Conservation (phyloP, 331 rosid genomes). For the Acacia pycnantha region DNA sequence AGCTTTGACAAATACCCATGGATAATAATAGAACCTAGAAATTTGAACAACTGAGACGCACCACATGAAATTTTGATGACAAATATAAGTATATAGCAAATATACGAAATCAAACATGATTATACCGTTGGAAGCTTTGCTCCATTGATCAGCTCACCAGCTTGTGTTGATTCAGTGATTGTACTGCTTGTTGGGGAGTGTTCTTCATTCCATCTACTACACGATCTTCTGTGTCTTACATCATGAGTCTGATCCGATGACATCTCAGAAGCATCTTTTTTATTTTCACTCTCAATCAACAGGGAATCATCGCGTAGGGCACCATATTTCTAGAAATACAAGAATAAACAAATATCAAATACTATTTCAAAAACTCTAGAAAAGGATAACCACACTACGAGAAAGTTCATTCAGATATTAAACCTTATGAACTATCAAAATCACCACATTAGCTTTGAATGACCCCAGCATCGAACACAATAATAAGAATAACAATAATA, state of each 20-base stretch:
- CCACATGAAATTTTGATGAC: conserved; percentile 27
- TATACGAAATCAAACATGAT: conserved; percentile 21
- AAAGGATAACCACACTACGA: conserved; percentile 22
- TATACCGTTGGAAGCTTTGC: conserved; percentile 50
- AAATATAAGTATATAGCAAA: conserved; percentile 11
- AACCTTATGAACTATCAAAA: conserved; percentile 1
- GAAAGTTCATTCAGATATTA: conserved; percentile 1
- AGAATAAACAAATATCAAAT: conserved; percentile 20
- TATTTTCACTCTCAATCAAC: conserved; percentile 61
- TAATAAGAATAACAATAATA: neutral
- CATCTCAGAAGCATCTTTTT: conserved; percentile 50
- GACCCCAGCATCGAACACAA: conserved; percentile 13
- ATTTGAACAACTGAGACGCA: neutral
- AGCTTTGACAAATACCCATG: neutral
- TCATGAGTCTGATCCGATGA: conserved; percentile 60
- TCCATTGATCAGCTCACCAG: conserved; percentile 78
- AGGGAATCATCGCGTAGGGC: conserved; percentile 50
- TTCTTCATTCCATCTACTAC: conserved; percentile 80
- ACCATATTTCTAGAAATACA: conserved; percentile 55
- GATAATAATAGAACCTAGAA: neutral
- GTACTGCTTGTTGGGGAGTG: conserved; percentile 71
- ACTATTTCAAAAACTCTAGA: conserved; percentile 19
- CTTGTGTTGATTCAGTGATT: conserved; percentile 72
- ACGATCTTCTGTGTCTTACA: conserved; percentile 70
- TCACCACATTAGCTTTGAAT: conserved; percentile 7